Evolutionary conservation across 176 grass and related monocot species (phyloP), one percentile per base, ranked within the genome.

Genomic region (Dendrocalamus sinicus): DNA sequence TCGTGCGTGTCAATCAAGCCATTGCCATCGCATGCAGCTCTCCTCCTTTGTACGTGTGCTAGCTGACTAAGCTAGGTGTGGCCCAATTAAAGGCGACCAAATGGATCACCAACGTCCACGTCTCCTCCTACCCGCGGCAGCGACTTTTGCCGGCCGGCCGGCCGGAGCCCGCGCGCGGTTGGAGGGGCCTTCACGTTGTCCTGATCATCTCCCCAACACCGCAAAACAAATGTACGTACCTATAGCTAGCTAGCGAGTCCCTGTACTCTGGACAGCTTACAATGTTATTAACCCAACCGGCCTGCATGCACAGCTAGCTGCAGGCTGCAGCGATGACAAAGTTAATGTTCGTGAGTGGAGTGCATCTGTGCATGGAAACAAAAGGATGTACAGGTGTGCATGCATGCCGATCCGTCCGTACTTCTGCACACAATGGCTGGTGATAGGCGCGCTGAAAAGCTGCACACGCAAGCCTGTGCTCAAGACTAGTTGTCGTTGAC

Each of bases 401-500:
- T 71, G 79, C 57, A 84, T 84, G 81, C 81, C 43, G 44, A 84
- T 84, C 70, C 57, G 44, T 82, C 89, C 83, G 89, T 73, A 22
- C 30, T 77, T 22, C 63, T 63, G 53, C 63, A n/a, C 79, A 59
- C 60, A 44, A 74, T 46, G 12, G 66, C 72, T 64, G 65, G 88
- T 60, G 67, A 55, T 13, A 74, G 68, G 60, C 75, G 70, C 50
- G 51, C 79, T 81, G 76, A 28, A 87, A 90, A 71, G 84, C 66
- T 90, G 73, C 52, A 37, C 43, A 61, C 53, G 72, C 65, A 54
- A 44, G 45, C 74, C 87, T 89, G 87, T 68, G 40, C 48, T 48
- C 59, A 66, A 89, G 84, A 90, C 89, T 79, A 83, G 50, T 86
- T 87, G 85, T 91, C 89, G 79, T 87, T 87, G 85, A 91, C 80